Percentiles rank a stretch among this genome's conserved stretches.
phyloP scores from a whole-genome alignment of 164 flowering plant species.

The Liriodendron chinense region DNA sequence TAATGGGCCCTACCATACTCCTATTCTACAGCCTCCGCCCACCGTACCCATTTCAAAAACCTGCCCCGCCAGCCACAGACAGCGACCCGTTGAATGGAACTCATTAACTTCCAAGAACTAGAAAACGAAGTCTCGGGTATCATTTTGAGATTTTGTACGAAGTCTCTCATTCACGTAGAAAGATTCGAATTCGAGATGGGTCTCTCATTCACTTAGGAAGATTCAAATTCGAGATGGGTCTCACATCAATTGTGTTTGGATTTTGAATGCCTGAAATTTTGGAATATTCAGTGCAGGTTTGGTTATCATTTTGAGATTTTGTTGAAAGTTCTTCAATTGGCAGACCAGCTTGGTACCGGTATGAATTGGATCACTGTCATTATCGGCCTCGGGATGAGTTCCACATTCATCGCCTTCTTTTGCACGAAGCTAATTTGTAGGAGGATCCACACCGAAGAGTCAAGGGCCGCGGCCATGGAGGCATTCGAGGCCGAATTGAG shows the following conservation, averaged over 20 bases:
- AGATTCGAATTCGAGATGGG: neutral
- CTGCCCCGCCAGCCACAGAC: neutral
- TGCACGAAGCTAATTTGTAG: conserved; percentile 77
- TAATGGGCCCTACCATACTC: neutral
- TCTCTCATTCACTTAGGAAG: neutral
- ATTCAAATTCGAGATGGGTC: neutral
- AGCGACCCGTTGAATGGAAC: neutral
- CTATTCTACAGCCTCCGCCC: too few relatives aligned
- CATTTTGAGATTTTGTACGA: too few relatives aligned
- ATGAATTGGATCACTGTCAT: conserved; percentile 64
- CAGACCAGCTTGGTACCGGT: conserved; percentile 12
- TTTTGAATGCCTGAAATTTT: neutral
- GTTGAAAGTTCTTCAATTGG: neutral
- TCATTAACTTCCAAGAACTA: neutral
- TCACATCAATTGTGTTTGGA: neutral
- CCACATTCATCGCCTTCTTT: conserved; percentile 67
- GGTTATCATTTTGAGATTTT: neutral
- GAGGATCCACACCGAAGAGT: conserved; percentile 41
- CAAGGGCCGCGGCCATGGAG: conserved; percentile 27
- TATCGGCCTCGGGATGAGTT: conserved; percentile 81
- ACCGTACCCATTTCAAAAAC: neutral
- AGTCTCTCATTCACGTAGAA: neutral
- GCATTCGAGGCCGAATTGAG: conserved; percentile 49
- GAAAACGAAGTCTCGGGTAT: too few relatives aligned
- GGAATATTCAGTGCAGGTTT: neutral